Evolutionary conservation across 768 basidiomycete genomes (phyloP).

Genomic region (Pisolithus tinctorius): DNA sequence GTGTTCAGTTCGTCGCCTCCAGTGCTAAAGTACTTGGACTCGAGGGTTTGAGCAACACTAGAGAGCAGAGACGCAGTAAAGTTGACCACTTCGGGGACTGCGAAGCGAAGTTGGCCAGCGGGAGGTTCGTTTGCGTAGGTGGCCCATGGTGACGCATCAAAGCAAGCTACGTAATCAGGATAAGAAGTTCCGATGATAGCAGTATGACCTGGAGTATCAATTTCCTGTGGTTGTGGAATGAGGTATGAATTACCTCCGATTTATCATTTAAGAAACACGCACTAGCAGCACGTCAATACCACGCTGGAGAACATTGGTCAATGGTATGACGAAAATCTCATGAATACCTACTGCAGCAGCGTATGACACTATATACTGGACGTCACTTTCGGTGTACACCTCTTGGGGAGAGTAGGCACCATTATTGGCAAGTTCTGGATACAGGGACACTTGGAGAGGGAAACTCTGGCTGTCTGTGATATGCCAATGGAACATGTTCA

Average conservation of each 20-base stretch:
- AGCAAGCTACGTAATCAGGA: conserved; percentile 72
- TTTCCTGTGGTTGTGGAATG: conserved; percentile 41
- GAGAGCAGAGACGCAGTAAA: conserved; percentile 53
- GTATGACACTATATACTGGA: conserved; percentile 56
- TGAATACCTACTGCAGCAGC: conserved; percentile 55
- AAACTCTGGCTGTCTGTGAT: conserved; percentile 78
- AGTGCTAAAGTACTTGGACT: conserved; percentile 59
- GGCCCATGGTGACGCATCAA: conserved; percentile 47
- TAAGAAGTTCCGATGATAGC: conserved; percentile 54
- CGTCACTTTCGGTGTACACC: conserved; percentile 49
- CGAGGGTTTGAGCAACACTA: conserved; percentile 44
- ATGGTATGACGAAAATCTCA: background rate
- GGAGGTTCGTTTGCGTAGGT: conserved; percentile 70
- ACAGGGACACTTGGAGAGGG: conserved; percentile 61
- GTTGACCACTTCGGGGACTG: conserved; percentile 48
- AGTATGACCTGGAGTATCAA: conserved; percentile 84
- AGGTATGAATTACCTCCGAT: background rate
- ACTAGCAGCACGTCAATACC: conserved; percentile 68
- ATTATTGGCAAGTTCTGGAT: conserved; percentile 49
- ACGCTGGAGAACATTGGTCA: conserved; percentile 31
- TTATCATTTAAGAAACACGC: background rate
- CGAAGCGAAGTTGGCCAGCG: conserved; percentile 75
- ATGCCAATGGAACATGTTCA: conserved; percentile 80
- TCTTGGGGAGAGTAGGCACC: conserved; percentile 60
- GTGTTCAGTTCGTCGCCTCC: conserved; percentile 80